phyloP scores from a whole-genome alignment of 345 rosid genomes.

The Hibiscus trionum region DNA sequence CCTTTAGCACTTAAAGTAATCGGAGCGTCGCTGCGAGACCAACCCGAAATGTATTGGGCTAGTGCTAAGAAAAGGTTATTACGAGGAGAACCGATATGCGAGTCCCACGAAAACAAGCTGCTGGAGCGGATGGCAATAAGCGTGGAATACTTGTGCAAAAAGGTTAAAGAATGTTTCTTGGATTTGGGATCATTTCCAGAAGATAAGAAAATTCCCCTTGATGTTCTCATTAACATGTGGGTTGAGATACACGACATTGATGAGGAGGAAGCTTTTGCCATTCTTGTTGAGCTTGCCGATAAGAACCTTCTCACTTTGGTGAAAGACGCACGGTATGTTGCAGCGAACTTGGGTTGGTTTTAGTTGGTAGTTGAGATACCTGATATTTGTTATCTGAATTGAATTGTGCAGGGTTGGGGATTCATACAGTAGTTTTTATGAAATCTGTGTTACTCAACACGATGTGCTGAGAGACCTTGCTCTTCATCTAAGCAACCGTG shows the following conservation, averaged over 20 bases:
- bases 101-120: slow-evolving; percentile 60
- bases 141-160: slow-evolving; percentile 35
- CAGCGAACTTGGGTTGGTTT: neutral
- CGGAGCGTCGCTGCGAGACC: slow-evolving; percentile 64
- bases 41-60: slow-evolving; percentile 60
- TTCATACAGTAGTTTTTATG: slow-evolving; percentile 57
- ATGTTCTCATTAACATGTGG: slow-evolving; percentile 86
- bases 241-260: slow-evolving; percentile 58
- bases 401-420: slow-evolving; percentile 51
- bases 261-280: slow-evolving; percentile 52
- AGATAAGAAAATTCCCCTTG: slow-evolving; percentile 85
- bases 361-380: neutral
- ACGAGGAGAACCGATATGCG: slow-evolving; percentile 67
- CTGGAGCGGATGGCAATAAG: slow-evolving; percentile 76
- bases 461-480: slow-evolving; percentile 91
- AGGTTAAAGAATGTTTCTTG: slow-evolving; percentile 66
- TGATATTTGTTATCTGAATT: slow-evolving; percentile 18
- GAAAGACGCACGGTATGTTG: slow-evolving; percentile 58
- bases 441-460: slow-evolving; percentile 69
- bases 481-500: slow-evolving; percentile 43
- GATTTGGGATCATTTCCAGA: slow-evolving; percentile 96
- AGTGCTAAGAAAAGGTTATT: slow-evolving; percentile 55
- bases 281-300: slow-evolving; percentile 61
- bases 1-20: slow-evolving; percentile 95
- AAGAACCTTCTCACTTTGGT: slow-evolving; percentile 79